These are phyloP conservation scores for Trichophyton schoenleinii DNA, from an alignment of 2,329 filamentous ascomycete species.

Conservation along the genomic window DNA sequence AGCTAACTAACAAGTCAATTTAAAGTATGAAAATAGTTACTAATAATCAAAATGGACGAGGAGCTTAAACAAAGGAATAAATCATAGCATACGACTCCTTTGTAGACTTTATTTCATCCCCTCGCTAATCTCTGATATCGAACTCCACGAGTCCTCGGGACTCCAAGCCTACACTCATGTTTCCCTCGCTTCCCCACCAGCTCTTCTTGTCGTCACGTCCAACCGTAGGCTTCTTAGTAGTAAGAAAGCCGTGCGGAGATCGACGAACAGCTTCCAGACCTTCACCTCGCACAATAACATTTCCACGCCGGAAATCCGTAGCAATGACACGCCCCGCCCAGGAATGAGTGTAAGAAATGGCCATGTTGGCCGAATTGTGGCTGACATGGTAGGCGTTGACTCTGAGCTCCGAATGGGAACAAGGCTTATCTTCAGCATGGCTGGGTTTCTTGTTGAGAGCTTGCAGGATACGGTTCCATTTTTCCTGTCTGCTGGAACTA, in stretches of 20 bases:
- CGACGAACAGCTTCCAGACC: constrained; percentile 14
- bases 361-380: constrained; percentile 16
- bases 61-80: no score
- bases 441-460: background rate
- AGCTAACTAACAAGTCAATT: no score
- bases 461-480: background rate
- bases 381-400: constrained; percentile 14
- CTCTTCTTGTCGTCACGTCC: constrained; percentile 4
- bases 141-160: background rate
- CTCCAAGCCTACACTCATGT: constrained; percentile 14
- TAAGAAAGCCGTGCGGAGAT: constrained; percentile 10
- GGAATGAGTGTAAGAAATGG: constrained; percentile 19
- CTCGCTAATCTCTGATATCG: background rate
- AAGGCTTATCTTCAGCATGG: background rate
- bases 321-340: constrained; percentile 23
- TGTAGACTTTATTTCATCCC: background rate
- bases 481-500: background rate
- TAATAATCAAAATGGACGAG: no score
- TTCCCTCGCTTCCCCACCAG: constrained; percentile 17
- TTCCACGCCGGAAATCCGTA: constrained; percentile 10
- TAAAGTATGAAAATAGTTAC: no score
- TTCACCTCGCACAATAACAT: constrained; percentile 15
- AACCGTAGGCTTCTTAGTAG: constrained; percentile 10
- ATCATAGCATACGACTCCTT: background rate
- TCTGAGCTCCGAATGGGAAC: background rate